phyloP scores from a whole-genome alignment of 1,284 basidiomycete genomes.

The Cutaneotrichosporon cavernicola region DNA sequence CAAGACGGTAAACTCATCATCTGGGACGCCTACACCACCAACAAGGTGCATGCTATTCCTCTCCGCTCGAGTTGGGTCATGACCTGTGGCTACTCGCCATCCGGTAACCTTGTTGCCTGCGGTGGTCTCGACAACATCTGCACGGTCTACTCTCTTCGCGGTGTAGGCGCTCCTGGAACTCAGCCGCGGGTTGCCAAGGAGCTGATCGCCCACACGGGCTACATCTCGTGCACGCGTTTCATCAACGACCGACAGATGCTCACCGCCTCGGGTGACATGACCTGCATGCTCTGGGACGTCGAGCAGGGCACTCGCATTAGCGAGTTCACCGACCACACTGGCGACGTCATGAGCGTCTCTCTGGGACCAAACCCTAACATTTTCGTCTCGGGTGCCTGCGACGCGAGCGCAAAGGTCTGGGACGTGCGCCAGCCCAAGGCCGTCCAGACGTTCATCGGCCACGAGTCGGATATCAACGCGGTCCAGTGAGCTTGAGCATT shows the following conservation, averaged over 20 bases:
- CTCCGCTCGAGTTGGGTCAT: constrained; percentile 98
- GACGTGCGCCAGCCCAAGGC: constrained; percentile 89
- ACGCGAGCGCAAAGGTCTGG: constrained; percentile 97
- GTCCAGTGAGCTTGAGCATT: constrained; percentile 69
- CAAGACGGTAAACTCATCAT: constrained; percentile 99
- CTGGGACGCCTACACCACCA: constrained; percentile 99
- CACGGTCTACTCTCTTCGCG: constrained; percentile 84
- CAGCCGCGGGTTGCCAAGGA: constrained; percentile 66
- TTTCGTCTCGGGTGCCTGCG: constrained; percentile 97
- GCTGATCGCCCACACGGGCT: constrained; percentile 93
- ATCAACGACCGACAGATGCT: constrained; percentile 98
- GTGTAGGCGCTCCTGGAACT: constrained; percentile 46
- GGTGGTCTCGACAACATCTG: constrained; percentile 99
- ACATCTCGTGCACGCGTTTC: constrained; percentile 96
- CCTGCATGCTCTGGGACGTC: constrained; percentile 99
- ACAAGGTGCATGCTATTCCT: constrained; percentile 99
- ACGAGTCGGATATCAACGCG: constrained; percentile 98
- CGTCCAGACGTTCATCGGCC: constrained; percentile 97
- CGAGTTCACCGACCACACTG: constrained; percentile 98
- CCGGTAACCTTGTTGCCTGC: constrained; percentile 94
- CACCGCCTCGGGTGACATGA: constrained; percentile 97
- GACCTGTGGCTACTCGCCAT: constrained; percentile 98
- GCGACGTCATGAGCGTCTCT: constrained; percentile 98
- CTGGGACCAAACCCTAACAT: constrained; percentile 91
- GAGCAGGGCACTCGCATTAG: constrained; percentile 91